These are phyloP conservation scores for Torrubiella hemipterigena DNA, from an alignment of 2,329 filamentous ascomycete species.

Conservation along the genomic window DNA sequence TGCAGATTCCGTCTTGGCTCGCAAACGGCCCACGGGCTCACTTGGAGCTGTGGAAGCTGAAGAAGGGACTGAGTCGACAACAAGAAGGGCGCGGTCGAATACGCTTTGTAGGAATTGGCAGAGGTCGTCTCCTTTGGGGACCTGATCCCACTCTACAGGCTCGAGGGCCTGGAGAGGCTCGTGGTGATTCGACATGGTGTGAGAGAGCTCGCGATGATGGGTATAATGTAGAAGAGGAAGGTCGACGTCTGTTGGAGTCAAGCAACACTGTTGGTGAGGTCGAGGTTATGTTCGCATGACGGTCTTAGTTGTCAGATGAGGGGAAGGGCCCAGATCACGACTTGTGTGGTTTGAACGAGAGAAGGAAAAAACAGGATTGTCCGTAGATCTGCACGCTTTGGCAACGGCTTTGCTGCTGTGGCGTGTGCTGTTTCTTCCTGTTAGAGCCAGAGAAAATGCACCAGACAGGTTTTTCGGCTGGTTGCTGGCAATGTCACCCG, in stretches of 20 bases:
- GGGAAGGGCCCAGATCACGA: too few species aligned
- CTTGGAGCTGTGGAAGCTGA: slow-evolving; percentile 20
- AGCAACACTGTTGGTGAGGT: too few species aligned
- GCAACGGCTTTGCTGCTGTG: not conserved
- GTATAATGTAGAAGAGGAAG: too few species aligned
- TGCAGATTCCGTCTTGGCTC: slow-evolving; percentile 37
- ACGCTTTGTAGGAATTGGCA: slow-evolving; percentile 42
- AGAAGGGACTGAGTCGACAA: slow-evolving; percentile 64
- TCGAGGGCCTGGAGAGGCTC: slow-evolving; percentile 45
- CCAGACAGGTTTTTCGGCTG: too few species aligned
- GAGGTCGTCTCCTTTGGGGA: slow-evolving; percentile 34
- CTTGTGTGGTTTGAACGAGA: too few species aligned
- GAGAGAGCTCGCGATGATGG: not conserved
- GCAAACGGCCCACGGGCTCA: not conserved
- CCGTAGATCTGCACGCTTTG: too few species aligned
- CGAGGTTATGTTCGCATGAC: too few species aligned
- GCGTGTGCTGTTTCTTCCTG: not conserved
- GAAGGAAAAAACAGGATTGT: too few species aligned
- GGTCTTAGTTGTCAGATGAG: too few species aligned
- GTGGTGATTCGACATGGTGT: slow-evolving; percentile 44
- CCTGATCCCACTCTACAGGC: slow-evolving; percentile 39
- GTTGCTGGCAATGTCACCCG: too few species aligned
- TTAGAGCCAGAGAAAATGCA: too few species aligned
- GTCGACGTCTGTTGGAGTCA: not conserved
- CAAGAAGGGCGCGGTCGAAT: slow-evolving; percentile 55